These are phyloP conservation scores for Pleurozium schreberi DNA, from an alignment of 225 moss, liverwort and hornwort species.

Conservation along the genomic window DNA sequence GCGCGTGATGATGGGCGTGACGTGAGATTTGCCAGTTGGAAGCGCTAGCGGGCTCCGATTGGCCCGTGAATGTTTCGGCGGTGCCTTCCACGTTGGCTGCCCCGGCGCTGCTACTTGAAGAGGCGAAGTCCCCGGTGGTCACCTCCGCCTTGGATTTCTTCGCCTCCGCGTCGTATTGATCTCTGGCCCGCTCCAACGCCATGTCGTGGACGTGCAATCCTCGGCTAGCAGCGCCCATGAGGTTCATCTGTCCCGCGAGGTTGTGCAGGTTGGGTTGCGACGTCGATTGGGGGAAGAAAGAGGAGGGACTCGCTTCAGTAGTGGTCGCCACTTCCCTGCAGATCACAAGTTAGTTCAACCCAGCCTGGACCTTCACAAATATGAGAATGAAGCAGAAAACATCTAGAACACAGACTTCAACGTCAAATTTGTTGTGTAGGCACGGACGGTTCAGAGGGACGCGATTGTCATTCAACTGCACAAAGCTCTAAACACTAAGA, in stretches of 20 bases:
- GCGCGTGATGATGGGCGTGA: slow-evolving; percentile 29
- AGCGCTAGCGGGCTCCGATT: slow-evolving; percentile 18
- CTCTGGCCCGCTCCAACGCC: slow-evolving; percentile 15
- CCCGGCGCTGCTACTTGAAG: slow-evolving; percentile 25
- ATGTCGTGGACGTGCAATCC: slow-evolving; percentile 15
- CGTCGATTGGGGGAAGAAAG: slow-evolving; percentile 14
- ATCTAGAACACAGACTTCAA: background rate
- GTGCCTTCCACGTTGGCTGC: slow-evolving; percentile 13
- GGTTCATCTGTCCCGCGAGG: slow-evolving; percentile 12
- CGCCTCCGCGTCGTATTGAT: slow-evolving; percentile 13
- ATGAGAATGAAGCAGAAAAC: background rate
- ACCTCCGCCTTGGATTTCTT: slow-evolving; percentile 19
- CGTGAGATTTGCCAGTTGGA: slow-evolving; percentile 31
- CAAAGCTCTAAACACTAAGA: background rate
- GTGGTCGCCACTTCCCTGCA: slow-evolving; percentile 24
- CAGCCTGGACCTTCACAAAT: background rate
- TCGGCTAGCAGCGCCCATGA: slow-evolving; percentile 13
- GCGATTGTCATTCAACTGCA: background rate
- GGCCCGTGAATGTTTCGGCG: slow-evolving; percentile 20
- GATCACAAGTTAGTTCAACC: background rate
- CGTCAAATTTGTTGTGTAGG: background rate
- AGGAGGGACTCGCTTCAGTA: slow-evolving; percentile 17
- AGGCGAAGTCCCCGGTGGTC: slow-evolving; percentile 5
- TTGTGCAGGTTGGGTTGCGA: slow-evolving; percentile 24
- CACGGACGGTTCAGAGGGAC: background rate